Evolutionary conservation across 1,284 basidiomycete species (phyloP), one percentile per base, ranked within the genome.

Genomic region (Marasmius tenuissimus): DNA sequence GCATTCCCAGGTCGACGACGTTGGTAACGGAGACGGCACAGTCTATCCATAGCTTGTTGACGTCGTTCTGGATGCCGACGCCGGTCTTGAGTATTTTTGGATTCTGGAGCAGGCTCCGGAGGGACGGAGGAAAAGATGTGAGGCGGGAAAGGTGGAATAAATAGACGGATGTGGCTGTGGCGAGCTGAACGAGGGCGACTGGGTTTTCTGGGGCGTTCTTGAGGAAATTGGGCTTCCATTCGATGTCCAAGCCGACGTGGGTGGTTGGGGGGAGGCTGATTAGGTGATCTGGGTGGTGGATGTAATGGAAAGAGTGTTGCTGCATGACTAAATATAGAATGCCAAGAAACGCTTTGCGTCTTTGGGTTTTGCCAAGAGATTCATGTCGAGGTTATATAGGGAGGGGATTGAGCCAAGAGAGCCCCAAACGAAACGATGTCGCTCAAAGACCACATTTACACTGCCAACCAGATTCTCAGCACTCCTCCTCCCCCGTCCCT

Each of bases 401-500:
- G 6, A 42, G 40, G 45, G 27, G 27, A 27, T 2, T 27, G 27
- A 27, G 27, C 27, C 27, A 38, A 51, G 50, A 33, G 63, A 20
- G 79, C 60, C 35, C 42, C 34, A 47, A 48, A 27, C 50, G 11
- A 7, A 45, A 52, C 35, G 53, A 58, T 48, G 51, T 27, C 48
- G n/a, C 57, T 48, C 40, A 49, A 58, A 16, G 47, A 48, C 40
- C 42, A 34, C 33, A 3, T 58, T 18, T 33, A 51, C 49, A 45
- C 48, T 11, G 58, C 55, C n/a, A 59, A 50, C 37, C 20, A 51
- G 18, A 35, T 47, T n/a, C 50, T 62, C 20, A 33, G 55, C 16
- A 33, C 56, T 88, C 71, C 85, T 7, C 82, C 92, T 18, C 91
- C 94, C 1, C 93, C 94, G 0, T 88, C 80, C 64, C 80, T 96